phyloP scores from a whole-genome alignment of 805 yeast species.

The Schwanniomyces occidentalis region DNA sequence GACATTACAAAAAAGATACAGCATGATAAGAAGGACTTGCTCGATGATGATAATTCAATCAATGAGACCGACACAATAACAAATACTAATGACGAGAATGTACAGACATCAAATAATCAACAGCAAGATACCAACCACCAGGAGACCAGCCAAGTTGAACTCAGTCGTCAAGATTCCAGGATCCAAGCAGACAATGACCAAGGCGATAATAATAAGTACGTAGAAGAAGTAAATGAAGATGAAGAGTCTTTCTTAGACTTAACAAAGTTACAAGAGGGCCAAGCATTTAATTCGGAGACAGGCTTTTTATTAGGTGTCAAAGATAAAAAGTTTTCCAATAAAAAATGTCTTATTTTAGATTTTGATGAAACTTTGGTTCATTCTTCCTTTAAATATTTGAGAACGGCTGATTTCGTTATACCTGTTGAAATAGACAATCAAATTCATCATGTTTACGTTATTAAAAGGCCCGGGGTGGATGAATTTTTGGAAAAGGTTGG shows the following conservation, averaged over 20 bases:
- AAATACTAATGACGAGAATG: conserved; percentile 32
- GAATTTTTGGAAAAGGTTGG: conserved; percentile 85
- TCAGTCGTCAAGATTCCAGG: conserved; percentile 1
- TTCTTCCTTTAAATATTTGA: conserved; percentile 86
- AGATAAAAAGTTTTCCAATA: conserved; percentile 49
- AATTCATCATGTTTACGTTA: conserved; percentile 91
- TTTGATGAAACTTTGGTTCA: conserved; percentile 96
- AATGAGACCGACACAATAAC: conserved; percentile 45
- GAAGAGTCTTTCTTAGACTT: conserved; percentile 49
- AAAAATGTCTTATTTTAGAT: conserved; percentile 88
- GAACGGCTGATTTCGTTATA: conserved; percentile 93
- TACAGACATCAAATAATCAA: conserved; percentile 10
- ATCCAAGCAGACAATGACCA: conserved; percentile 7
- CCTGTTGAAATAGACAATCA: conserved; percentile 96
- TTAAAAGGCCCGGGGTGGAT: conserved; percentile 97
- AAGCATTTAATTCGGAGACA: conserved; percentile 59
- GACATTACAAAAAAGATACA: conserved; percentile 7
- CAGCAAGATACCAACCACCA: no score
- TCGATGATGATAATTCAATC: conserved; percentile 39
- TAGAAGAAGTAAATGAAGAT: conserved; percentile 13
- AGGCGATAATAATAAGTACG: conserved; percentile 4
- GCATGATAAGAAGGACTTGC: conserved; percentile 23
- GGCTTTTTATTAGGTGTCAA: conserved; percentile 67
- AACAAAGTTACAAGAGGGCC: conserved; percentile 69
- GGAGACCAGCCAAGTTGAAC: conserved; percentile 3